Evolutionary conservation across 495 filamentous ascomycete genomes (phyloP), one percentile per base, ranked within the genome.

Genomic region (Pseudomonodictys pantanalensis): DNA sequence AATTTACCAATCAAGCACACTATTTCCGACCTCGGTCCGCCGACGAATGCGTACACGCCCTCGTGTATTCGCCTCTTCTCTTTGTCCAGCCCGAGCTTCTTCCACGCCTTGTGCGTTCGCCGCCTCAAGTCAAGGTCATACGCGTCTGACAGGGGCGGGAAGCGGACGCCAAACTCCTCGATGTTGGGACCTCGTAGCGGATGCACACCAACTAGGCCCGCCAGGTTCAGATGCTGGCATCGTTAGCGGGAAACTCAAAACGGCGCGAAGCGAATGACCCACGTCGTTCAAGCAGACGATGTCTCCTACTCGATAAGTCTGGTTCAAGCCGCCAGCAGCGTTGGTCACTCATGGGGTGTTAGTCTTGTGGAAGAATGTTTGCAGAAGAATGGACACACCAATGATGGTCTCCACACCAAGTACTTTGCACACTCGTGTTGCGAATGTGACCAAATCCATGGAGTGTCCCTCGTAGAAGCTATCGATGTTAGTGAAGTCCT

Each of bases 401-500:
- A 90, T 77, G 51, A 89, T 75, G 1, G 78, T 84, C 51, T 84
- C 73, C 39, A 89, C 77, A 5, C 86, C 87, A 15, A 91, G 71
- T 3, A 83, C 69, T 63, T 83, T 86, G 73, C 90, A 83, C 11
- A 90, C 83, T 23, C 88, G 81, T 22, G 86, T 79, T 17, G 86
- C 85, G 64, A 89, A 87, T 32, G 86, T 87, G 18, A 88, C 77
- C 44, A 76, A 73, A 42, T 86, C 77, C 68, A 91, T 84, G 1
- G 81, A 80, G 71, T 90, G 81, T 10, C 88, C 88, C 73, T 91
- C 88, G 69, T 88, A 91, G 70, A 85, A 91, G 71, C 87, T 91
- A 59, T 5, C 2, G 1, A 23, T 38, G 56, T 54, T 18, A 58
- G 58, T 61, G 52, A 33, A 24, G 17, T 26, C 46, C 44, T 48